Evolutionary conservation across 345 rosid species (phyloP).

Genomic region (Syzygium aqueum): DNA sequence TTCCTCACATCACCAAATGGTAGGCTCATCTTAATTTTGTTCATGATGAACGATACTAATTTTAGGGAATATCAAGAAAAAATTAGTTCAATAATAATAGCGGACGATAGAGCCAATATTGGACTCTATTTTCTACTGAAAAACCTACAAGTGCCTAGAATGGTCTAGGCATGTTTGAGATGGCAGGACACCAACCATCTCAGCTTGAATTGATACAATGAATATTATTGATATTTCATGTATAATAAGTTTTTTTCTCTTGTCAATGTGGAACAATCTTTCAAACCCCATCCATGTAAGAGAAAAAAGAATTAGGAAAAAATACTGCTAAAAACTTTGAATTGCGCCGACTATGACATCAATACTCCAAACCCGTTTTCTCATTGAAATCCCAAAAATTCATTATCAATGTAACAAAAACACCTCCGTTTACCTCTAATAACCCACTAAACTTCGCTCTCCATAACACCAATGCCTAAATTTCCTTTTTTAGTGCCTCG

Average conservation of each 20-base stretch:
- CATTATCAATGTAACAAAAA: neutral
- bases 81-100: neutral
- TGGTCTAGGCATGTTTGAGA: neutral
- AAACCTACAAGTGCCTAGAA: neutral
- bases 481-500: neutral
- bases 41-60: neutral
- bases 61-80: neutral
- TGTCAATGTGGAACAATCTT: neutral
- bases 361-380: neutral
- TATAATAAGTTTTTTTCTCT: neutral
- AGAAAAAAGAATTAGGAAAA: neutral
- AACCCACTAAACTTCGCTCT: neutral
- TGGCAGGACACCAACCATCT: neutral
- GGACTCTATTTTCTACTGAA: neutral
- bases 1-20: neutral
- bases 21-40: neutral
- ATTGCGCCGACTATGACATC: fast-evolving
- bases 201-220: neutral
- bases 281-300: neutral
- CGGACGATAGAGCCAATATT: neutral
- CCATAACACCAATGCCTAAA: neutral
- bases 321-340: neutral
- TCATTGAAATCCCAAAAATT: neutral
- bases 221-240: neutral
- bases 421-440: neutral